Conservation (phyloP, 345 rosid genomes). For the Eucalyptus pauciflora region DNA sequence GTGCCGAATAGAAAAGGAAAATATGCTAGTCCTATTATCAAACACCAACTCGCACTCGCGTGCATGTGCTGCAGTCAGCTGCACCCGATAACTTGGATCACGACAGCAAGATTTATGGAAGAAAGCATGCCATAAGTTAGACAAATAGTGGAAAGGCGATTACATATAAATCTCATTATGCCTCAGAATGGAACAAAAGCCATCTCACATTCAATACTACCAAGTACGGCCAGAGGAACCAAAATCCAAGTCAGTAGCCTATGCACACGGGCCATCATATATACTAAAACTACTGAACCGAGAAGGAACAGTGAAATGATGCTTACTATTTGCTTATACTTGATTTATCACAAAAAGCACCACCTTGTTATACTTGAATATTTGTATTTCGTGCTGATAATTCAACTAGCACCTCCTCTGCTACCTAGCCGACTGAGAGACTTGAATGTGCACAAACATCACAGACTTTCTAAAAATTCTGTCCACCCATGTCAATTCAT, state of each 20-base stretch:
- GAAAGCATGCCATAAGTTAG: background rate
- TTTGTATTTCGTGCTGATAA: background rate
- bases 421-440: background rate
- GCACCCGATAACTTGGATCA: background rate
- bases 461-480: background rate
- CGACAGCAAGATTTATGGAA: background rate
- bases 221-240: background rate
- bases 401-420: background rate
- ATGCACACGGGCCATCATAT: background rate
- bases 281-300: background rate
- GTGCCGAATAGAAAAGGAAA: background rate
- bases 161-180: background rate
- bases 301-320: background rate
- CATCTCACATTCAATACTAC: background rate
- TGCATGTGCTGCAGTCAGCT: accelerated
- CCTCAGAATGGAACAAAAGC: background rate
- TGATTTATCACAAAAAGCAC: background rate
- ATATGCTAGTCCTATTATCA: background rate
- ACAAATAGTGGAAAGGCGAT: background rate
- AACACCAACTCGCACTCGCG: background rate
- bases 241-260: background rate
- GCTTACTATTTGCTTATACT: background rate
- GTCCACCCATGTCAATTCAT: background rate
- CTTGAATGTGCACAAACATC: background rate
- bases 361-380: background rate